A percentile compares a stretch with the other conserved stretches of the same genome.
Conservation (phyloP, 768 basidiomycete genomes). For the Epithele typhae region DNA sequence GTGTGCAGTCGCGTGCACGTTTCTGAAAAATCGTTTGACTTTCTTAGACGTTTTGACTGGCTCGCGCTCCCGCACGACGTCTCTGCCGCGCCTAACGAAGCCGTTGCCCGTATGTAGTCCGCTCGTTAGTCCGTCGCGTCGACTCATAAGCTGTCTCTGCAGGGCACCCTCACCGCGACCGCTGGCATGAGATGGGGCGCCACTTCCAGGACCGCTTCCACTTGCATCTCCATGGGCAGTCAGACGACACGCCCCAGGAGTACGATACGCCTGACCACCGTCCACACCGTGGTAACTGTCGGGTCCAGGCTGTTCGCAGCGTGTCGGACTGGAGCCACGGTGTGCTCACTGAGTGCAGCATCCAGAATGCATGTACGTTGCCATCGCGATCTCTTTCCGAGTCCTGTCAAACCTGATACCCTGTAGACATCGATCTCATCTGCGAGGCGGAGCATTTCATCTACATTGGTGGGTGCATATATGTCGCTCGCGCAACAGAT, state of each 20-base stretch:
- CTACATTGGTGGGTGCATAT: constrained; percentile 69
- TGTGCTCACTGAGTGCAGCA: constrained; percentile 82
- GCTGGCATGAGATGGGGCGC: constrained; percentile 53
- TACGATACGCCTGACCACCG: no score
- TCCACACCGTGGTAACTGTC: constrained; percentile 40
- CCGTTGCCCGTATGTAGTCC: constrained; percentile 48
- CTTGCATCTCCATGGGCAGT: constrained; percentile 45
- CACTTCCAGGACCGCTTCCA: constrained; percentile 67
- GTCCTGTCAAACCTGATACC: neutral
- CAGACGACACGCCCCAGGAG: neutral
- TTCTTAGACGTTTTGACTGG: constrained; percentile 53
- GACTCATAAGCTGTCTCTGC: neutral
- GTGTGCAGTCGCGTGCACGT: neutral
- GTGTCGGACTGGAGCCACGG: constrained; percentile 95
- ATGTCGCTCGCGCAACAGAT: neutral
- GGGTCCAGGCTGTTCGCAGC: constrained; percentile 80
- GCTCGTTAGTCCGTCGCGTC: neutral
- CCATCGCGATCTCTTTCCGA: neutral
- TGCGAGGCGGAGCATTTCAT: constrained; percentile 82
- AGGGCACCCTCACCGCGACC: constrained; percentile 66
- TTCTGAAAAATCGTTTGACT: no score
- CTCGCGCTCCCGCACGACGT: constrained; percentile 79
- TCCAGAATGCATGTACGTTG: constrained; percentile 86
- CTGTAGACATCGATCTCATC: constrained; percentile 72
- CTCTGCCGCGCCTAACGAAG: constrained; percentile 56